These are phyloP conservation scores for Penicillium sp. DNA, from an alignment of 2,329 filamentous ascomycete genomes.

Conservation along the genomic window DNA sequence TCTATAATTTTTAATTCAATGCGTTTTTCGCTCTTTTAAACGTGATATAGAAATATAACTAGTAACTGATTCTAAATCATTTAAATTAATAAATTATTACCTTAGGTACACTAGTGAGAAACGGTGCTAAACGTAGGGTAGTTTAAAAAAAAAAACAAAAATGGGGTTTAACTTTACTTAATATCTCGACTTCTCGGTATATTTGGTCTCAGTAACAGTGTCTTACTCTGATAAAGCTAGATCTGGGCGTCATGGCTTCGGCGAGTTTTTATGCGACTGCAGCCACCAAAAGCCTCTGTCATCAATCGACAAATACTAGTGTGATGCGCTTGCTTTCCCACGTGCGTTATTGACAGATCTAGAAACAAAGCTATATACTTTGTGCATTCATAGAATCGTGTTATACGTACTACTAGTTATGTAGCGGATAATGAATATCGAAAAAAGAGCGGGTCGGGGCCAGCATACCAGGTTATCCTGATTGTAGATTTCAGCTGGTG, in stretches of 20 bases:
- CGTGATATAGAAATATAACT: too few relatives aligned
- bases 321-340: background rate
- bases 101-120: too few relatives aligned
- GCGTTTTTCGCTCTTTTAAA: too few relatives aligned
- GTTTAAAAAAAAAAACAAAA: too few relatives aligned
- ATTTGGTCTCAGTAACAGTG: too few relatives aligned
- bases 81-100: too few relatives aligned
- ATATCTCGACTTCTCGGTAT: too few relatives aligned
- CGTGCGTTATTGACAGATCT: background rate
- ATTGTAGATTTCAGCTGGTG: conserved; percentile 11
- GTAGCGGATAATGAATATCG: background rate
- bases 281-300: background rate
- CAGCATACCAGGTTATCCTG: conserved; percentile 14
- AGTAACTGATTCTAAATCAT: too few relatives aligned
- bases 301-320: background rate
- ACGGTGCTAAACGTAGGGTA: too few relatives aligned
- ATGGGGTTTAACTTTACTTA: too few relatives aligned
- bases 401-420: background rate
- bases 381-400: background rate
- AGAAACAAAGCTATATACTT: background rate
- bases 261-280: background rate
- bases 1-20: too few relatives aligned
- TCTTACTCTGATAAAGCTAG: background rate
- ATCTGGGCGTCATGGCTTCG: background rate
- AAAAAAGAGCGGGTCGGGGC: background rate